phyloP scores from a whole-genome alignment of 495 filamentous ascomycete species.

The Geoglossum glabrum region DNA sequence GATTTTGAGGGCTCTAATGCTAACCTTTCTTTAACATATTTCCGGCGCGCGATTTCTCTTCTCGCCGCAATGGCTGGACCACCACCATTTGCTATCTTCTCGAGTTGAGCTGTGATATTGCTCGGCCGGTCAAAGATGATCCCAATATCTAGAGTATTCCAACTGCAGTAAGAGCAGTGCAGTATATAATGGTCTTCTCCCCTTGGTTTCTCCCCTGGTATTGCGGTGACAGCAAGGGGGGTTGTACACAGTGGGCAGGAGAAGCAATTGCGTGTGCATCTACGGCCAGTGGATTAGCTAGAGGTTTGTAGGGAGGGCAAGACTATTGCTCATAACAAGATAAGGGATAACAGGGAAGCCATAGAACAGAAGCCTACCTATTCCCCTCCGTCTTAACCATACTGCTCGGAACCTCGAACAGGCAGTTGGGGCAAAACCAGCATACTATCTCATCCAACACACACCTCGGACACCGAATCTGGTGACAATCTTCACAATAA shows the following conservation, averaged over 20 bases:
- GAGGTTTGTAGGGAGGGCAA: background rate
- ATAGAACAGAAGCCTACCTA: slow-evolving; percentile 35
- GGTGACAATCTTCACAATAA: slow-evolving; percentile 91
- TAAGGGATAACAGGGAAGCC: background rate
- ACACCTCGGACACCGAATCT: slow-evolving; percentile 84
- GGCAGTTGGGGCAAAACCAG: slow-evolving; percentile 87
- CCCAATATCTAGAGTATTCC: slow-evolving; percentile 75
- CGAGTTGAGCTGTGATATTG: slow-evolving; percentile 54
- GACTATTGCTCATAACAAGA: background rate
- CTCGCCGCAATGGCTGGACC: background rate
- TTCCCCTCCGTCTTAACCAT: slow-evolving; percentile 82
- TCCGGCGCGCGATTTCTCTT: background rate
- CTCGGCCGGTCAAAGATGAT: slow-evolving; percentile 77
- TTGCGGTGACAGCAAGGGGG: slow-evolving; percentile 47
- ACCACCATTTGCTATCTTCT: slow-evolving; percentile 30
- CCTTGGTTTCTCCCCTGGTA: slow-evolving; percentile 20
- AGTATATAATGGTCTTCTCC: slow-evolving; percentile 45
- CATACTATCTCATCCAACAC: slow-evolving; percentile 80
- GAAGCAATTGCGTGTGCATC: slow-evolving; percentile 87
- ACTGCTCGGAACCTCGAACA: slow-evolving; percentile 86
- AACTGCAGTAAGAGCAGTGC: slow-evolving; percentile 72
- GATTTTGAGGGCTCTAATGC: no score
- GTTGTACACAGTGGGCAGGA: slow-evolving; percentile 81
- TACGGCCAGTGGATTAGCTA: slow-evolving; percentile 15
- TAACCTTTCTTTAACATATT: no score